These are phyloP conservation scores for Pythium sp. DNA, from an alignment of 352 stramenopile species.

Conservation along the genomic window DNA sequence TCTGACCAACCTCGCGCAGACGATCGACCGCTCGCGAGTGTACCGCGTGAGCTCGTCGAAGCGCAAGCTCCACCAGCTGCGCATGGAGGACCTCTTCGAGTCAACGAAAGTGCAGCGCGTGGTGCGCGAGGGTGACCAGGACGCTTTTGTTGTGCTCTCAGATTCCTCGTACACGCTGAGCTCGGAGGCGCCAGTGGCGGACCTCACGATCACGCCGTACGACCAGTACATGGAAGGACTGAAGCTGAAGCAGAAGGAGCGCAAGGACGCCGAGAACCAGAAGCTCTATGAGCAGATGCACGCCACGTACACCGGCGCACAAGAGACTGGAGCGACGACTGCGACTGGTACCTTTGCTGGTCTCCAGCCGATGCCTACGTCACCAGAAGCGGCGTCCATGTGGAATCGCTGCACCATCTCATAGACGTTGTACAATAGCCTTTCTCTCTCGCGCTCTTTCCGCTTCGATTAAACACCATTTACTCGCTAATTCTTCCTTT, in stretches of 20 bases:
- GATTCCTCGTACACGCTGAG: slow-evolving; percentile 26
- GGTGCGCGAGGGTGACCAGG: slow-evolving; percentile 55
- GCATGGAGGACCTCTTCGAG: slow-evolving; percentile 67
- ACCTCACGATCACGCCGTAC: slow-evolving; percentile 52
- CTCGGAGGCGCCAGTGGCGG: slow-evolving; percentile 32
- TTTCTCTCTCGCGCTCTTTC: neutral
- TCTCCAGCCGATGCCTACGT: slow-evolving; percentile 16
- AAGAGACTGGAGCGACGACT: neutral
- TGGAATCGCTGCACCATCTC: slow-evolving; percentile 67
- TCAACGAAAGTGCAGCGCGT: slow-evolving; percentile 63
- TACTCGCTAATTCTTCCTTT: neutral
- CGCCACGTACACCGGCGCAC: slow-evolving; percentile 12
- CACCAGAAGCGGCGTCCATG: slow-evolving; percentile 21
- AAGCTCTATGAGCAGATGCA: slow-evolving; percentile 33
- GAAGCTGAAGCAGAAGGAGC: slow-evolving; percentile 22
- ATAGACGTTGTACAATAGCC: slow-evolving; percentile 27
- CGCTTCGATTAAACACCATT: neutral
- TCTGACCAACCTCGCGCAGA: slow-evolving; percentile 47
- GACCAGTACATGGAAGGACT: slow-evolving; percentile 41
- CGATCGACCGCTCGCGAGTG: slow-evolving; percentile 61
- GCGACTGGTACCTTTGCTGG: slow-evolving; percentile 9
- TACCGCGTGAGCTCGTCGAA: slow-evolving; percentile 65
- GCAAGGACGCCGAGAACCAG: slow-evolving; percentile 28
- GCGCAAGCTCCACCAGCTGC: slow-evolving; percentile 57
- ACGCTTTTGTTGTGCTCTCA: slow-evolving; percentile 54